A percentile compares a stretch with the other conserved stretches of the same genome.
phyloP scores from a whole-genome alignment of 164 flowering plant genomes.

The Nymphaea colorata region DNA sequence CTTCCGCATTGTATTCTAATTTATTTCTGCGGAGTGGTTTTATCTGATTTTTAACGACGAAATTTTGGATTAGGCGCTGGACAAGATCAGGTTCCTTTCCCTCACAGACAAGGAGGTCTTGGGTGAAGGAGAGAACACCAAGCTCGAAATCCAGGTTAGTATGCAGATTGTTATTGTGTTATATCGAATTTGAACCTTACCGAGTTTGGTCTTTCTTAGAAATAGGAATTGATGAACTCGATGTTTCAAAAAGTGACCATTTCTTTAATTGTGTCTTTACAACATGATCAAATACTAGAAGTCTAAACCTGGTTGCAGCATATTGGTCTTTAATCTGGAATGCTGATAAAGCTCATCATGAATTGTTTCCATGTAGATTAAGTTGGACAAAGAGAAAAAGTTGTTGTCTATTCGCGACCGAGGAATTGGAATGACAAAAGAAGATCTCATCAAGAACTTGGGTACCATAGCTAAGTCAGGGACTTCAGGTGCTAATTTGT shows the following conservation, averaged over 20 bases:
- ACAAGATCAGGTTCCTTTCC: conserved; percentile 88
- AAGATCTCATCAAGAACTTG: conserved; percentile 90
- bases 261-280: not conserved
- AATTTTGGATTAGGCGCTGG: conserved; percentile 51
- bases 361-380: conserved; percentile 43
- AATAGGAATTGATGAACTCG: not conserved
- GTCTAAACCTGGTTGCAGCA: not conserved
- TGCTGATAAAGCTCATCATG: too few relatives aligned
- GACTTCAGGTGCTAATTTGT: conserved; percentile 56
- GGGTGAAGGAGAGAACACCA: conserved; percentile 90
- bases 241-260: not conserved
- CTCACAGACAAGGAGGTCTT: conserved; percentile 85
- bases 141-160: conserved; percentile 89
- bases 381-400: conserved; percentile 89
- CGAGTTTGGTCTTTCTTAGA: not conserved
- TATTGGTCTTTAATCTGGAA: too few relatives aligned
- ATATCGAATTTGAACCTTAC: not conserved
- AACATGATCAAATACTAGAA: not conserved
- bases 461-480: conserved; percentile 99
- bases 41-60: not conserved
- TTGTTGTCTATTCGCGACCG: conserved; percentile 85
- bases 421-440: conserved; percentile 99
- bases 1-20: not conserved
- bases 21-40: not conserved
- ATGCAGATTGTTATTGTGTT: not conserved